Percentiles rank a stretch among this genome's conserved stretches.
These are phyloP conservation scores for Nigrospora osmanthi DNA, from an alignment of 2,329 filamentous ascomycete species.

Conservation along the genomic window DNA sequence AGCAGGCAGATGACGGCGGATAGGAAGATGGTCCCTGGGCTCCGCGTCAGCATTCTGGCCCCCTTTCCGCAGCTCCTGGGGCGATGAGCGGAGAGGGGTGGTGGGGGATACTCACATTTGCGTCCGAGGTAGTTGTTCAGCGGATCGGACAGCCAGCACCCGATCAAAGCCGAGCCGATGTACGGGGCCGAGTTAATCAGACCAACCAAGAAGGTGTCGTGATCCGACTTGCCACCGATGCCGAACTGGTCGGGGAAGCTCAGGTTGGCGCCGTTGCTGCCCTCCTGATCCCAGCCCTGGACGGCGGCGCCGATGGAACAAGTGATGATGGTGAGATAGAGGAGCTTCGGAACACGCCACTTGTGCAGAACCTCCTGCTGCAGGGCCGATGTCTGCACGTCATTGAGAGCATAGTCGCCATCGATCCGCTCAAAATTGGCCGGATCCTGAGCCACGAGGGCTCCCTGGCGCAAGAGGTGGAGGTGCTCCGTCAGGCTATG, in stretches of 20 bases:
- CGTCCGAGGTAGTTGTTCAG: slow-evolving; percentile 51
- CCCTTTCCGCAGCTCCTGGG: too few species aligned
- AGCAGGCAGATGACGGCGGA: slow-evolving; percentile 55
- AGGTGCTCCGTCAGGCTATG: slow-evolving; percentile 8
- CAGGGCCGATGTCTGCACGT: slow-evolving; percentile 48
- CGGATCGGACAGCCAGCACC: slow-evolving; percentile 51
- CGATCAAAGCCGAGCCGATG: slow-evolving; percentile 14
- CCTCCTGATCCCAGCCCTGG: slow-evolving; percentile 39
- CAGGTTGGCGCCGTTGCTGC: slow-evolving; percentile 15
- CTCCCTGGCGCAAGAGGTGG: slow-evolving; percentile 11
- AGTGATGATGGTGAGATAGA: slow-evolving; percentile 55
- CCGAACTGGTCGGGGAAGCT: not conserved
- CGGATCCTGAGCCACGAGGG: slow-evolving; percentile 28
- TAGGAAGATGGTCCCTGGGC: slow-evolving; percentile 57
- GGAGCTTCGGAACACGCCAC: slow-evolving; percentile 57
- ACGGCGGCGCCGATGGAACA: slow-evolving; percentile 37
- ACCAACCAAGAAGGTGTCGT: slow-evolving; percentile 41
- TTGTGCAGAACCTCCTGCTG: slow-evolving; percentile 52
- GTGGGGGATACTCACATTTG: not conserved
- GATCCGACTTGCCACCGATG: slow-evolving; percentile 15
- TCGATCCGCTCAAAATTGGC: slow-evolving; percentile 36
- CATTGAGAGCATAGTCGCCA: slow-evolving; percentile 40
- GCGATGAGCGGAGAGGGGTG: too few species aligned
- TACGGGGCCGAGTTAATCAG: slow-evolving; percentile 43
- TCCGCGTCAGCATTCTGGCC: too few species aligned